These are phyloP conservation scores for Stemphylium lycopersici DNA, from an alignment of 2,329 filamentous ascomycete genomes.

Conservation along the genomic window DNA sequence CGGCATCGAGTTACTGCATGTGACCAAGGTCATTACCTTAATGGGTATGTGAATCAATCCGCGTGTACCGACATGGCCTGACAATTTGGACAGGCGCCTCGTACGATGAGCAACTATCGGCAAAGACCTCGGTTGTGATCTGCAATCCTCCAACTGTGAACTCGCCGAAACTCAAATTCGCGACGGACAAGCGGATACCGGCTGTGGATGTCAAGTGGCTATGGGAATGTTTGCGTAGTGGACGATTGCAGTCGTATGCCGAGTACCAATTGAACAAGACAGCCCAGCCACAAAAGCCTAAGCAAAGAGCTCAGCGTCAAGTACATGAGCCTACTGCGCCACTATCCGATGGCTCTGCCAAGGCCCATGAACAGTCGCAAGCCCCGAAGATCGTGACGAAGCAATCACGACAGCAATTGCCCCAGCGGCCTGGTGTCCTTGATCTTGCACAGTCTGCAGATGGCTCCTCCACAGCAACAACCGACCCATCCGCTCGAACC, in stretches of 20 bases:
- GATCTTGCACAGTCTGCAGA: slow-evolving; percentile 33
- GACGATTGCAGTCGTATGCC: slow-evolving; percentile 57
- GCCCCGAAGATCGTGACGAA: slow-evolving; percentile 21
- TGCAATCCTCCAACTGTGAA: slow-evolving; percentile 65
- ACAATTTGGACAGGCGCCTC: slow-evolving; percentile 62
- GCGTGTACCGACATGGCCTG: slow-evolving; percentile 11
- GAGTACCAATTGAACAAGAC: slow-evolving; percentile 45
- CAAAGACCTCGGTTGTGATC: slow-evolving; percentile 77
- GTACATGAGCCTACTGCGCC: slow-evolving; percentile 26
- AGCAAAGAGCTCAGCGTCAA: slow-evolving; percentile 18
- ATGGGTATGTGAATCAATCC: slow-evolving; percentile 59
- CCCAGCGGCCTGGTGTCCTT: slow-evolving; percentile 28
- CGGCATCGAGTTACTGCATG: slow-evolving; percentile 83
- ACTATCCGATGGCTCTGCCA: slow-evolving; percentile 29
- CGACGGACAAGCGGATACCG: slow-evolving; percentile 75
- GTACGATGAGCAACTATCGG: slow-evolving; percentile 79
- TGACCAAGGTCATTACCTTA: slow-evolving; percentile 76
- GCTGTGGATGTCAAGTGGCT: slow-evolving; percentile 86
- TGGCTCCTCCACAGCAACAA: slow-evolving; percentile 28
- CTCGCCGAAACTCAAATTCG: slow-evolving; percentile 79
- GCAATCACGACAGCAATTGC: slow-evolving; percentile 17
- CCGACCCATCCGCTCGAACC: slow-evolving; percentile 18
- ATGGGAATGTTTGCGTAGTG: slow-evolving; percentile 72
- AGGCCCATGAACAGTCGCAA: slow-evolving; percentile 28
- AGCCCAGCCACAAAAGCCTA: slow-evolving; percentile 21